These are phyloP conservation scores for Nothomitra cinnamomea DNA, from an alignment of 2,329 filamentous ascomycete genomes.

Conservation along the genomic window DNA sequence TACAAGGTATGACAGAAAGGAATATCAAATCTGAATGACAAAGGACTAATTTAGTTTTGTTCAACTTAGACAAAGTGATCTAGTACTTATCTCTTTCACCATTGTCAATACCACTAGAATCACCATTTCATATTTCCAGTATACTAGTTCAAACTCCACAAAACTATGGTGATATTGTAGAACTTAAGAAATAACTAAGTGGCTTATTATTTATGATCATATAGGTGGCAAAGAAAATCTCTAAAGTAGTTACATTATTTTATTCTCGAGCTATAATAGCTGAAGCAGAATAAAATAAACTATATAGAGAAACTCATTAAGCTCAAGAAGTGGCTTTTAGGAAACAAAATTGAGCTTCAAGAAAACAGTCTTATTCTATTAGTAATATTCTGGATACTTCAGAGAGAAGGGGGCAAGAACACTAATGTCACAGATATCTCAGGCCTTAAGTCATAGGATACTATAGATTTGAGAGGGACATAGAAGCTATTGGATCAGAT, in stretches of 20 bases:
- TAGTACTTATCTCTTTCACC: background rate
- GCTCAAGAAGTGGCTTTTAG: background rate
- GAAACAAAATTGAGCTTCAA: too few relatives aligned
- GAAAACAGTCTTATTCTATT: background rate
- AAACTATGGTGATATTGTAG: background rate
- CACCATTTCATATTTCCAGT: background rate
- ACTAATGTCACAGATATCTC: too few relatives aligned
- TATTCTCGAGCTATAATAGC: background rate
- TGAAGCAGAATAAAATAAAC: background rate
- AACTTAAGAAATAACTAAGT: background rate
- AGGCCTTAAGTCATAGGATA: too few relatives aligned
- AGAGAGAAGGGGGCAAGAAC: background rate
- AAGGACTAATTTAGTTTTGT: background rate
- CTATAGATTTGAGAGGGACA: too few relatives aligned
- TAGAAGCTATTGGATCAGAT: too few relatives aligned
- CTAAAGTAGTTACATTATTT: background rate
- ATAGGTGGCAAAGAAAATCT: background rate
- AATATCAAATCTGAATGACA: background rate
- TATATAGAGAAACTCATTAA: background rate
- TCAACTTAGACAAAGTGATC: background rate
- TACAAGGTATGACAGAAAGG: background rate
- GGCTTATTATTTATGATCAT: background rate
- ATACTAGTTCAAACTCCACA: background rate
- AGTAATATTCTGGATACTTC: background rate
- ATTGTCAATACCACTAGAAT: background rate